These are phyloP conservation scores for Fusarium proliferatum DNA, from an alignment of 2,329 filamentous ascomycete genomes.

Conservation along the genomic window DNA sequence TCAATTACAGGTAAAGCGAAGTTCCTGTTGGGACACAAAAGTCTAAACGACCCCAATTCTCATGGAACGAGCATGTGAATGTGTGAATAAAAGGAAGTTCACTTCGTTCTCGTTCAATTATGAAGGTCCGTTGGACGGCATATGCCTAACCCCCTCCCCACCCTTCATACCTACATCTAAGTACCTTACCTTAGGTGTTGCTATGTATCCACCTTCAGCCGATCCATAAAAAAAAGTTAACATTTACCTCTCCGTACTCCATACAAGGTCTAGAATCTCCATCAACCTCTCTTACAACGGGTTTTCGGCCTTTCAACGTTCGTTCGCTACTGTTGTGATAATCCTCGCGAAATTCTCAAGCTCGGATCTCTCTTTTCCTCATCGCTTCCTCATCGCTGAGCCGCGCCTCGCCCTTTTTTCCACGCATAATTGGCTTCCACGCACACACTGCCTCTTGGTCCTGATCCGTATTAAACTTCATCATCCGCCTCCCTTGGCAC, in stretches of 20 bases:
- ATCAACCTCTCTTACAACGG: conserved; percentile 6
- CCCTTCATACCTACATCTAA: background rate
- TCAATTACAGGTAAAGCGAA: background rate
- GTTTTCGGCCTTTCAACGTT: background rate
- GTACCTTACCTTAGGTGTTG: background rate
- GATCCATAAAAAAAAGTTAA: conserved; percentile 28
- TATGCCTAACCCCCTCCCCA: background rate
- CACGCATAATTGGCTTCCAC: conserved; percentile 5
- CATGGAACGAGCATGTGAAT: background rate
- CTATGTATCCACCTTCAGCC: background rate
- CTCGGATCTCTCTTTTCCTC: background rate
- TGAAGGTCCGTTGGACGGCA: background rate
- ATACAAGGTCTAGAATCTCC: conserved; percentile 12
- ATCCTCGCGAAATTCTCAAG: background rate
- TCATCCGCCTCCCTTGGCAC: conserved; percentile 4
- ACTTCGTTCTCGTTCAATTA: background rate
- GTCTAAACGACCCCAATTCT: background rate
- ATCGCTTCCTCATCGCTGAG: background rate
- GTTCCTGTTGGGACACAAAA: background rate
- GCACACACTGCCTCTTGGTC: conserved; percentile 3
- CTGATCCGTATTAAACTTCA: background rate
- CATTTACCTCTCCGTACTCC: conserved; percentile 6
- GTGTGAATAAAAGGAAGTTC: background rate
- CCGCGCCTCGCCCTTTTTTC: conserved; percentile 3
- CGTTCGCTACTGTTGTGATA: background rate